A percentile compares a stretch with the other conserved stretches of the same genome.
Evolutionary conservation across 2,329 filamentous ascomycete species (phyloP).

Genomic region (Colletotrichum musicola): DNA sequence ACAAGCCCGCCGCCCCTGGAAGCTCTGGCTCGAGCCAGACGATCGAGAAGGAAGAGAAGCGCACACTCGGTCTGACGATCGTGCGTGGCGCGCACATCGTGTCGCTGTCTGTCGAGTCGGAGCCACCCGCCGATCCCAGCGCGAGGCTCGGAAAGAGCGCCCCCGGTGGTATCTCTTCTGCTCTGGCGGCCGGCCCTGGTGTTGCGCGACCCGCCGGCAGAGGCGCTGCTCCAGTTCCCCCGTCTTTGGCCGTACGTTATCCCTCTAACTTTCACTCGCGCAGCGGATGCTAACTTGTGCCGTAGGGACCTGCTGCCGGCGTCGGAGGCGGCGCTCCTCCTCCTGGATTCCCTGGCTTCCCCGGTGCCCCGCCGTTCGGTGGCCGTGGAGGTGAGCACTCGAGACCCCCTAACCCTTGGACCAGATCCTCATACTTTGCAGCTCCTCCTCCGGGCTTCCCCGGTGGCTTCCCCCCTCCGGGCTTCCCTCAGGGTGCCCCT

Average conservation of each 20-base stretch:
- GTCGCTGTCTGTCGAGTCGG: conserved; percentile 94
- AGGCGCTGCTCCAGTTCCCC: conserved; percentile 72
- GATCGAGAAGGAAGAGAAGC: conserved; percentile 94
- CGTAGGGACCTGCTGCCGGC: conserved; percentile 83
- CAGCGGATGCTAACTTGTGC: background rate
- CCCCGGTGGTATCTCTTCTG: conserved; percentile 75
- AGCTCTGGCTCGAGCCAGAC: conserved; percentile 73
- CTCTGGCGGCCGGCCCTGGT: conserved; percentile 85
- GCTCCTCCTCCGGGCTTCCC: conserved; percentile 65
- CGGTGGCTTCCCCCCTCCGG: conserved; percentile 60
- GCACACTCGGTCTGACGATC: conserved; percentile 94
- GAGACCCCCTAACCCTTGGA: conserved; percentile 12
- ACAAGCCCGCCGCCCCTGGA: conserved; percentile 76
- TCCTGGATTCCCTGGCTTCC: conserved; percentile 67
- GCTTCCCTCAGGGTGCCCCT: conserved; percentile 54
- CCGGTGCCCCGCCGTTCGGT: conserved; percentile 63
- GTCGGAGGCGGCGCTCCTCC: conserved; percentile 80
- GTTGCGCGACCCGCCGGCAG: conserved; percentile 92
- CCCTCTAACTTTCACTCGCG: background rate
- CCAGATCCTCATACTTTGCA: conserved; percentile 50
- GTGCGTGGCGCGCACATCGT: conserved; percentile 95
- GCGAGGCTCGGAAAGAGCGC: conserved; percentile 85
- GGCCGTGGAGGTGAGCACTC: conserved; percentile 67
- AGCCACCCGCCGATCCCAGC: conserved; percentile 93
- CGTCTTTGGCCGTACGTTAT: conserved; percentile 79